Base-by-base conservation (phyloP, 2,329 filamentous ascomycete species). In the Waltergamsia citrina region DNA sequence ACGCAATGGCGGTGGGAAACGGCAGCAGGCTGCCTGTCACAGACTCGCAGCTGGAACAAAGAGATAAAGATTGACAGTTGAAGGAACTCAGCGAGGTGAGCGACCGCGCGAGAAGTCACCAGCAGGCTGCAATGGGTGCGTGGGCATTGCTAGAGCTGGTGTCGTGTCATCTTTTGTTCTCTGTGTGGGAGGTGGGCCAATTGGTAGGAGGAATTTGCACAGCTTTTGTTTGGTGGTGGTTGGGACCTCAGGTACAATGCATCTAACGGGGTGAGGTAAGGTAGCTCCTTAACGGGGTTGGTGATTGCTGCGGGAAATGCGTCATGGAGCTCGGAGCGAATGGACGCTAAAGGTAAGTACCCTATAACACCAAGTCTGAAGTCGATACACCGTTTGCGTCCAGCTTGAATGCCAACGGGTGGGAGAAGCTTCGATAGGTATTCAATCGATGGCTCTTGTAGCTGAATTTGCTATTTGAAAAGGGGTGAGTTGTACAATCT, bases 91-190 rank as follows among this genome's bases (percentile, higher is more conserved):
- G 28, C 17, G 28, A 30, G 28, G 28, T 30, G 6, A 17, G 20
- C 8, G 20, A 14, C 28, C 20, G 15, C 11, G 28, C 14, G 20
- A 17, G 28, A 30, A 21, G 21, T 8, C 34, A 32, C 28, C 28
- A 31, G 34, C 27, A 25, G 43, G 43, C 45, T 50, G 46, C 48
- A 39, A 49, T 39, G 40, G 41, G 40, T 33, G 38, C 42, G 45
- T 44, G 40, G 42, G 52, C 51, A 56, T 56, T 40, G 47, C 49
- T 48, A 43, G 42, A 49, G 50, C 44, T 51, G 36, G 32, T 38
- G 45, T 51, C 52, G 50, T 55, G 53, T 52, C 53, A 48, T 52
- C 46, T 56, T 56, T 42, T 41, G 18, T 12, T 11, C 6, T 24
- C 15, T 21, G 15, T 20, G 21, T 25, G 10, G 6, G 17, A 20